Conservation (phyloP, 2,329 filamentous ascomycete genomes). For the Nannizziopsis barbatae region DNA sequence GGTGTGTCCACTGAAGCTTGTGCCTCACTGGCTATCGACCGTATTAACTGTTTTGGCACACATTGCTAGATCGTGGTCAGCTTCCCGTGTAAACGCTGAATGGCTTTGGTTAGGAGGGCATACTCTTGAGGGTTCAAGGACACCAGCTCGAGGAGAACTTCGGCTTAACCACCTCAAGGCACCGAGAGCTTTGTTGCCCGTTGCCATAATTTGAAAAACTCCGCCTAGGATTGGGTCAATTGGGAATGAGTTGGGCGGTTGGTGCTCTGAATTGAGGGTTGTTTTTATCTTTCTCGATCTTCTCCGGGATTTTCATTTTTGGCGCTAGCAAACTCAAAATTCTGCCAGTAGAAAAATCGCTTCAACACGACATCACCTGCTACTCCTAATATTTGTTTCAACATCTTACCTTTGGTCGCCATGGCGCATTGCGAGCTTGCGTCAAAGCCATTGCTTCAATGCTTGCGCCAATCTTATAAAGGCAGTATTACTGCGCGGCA, state of each 20-base stretch:
- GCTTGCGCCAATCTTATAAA: conserved; percentile 29
- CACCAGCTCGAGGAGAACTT: conserved; percentile 25
- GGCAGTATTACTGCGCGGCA: conserved; percentile 26
- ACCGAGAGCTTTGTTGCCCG: conserved; percentile 27
- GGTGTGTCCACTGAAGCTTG: conserved; percentile 22
- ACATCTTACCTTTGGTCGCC: conserved; percentile 16
- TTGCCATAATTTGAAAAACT: conserved; percentile 22
- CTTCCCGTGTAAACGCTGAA: neutral
- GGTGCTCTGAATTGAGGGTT: neutral
- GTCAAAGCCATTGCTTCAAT: conserved; percentile 35
- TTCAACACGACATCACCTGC: conserved; percentile 17
- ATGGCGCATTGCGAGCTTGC: conserved; percentile 36
- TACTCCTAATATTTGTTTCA: conserved; percentile 4
- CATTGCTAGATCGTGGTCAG: conserved; percentile 14
- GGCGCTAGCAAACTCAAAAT: conserved; percentile 17
- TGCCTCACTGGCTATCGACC: conserved; percentile 41
- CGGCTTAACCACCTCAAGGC: conserved; percentile 31
- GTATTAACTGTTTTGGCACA: conserved; percentile 11
- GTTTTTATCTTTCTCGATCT: conserved; percentile 2
- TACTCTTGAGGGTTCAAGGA: conserved; percentile 28
- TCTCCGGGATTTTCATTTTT: conserved; percentile 14
- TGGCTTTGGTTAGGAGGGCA: conserved; percentile 3
- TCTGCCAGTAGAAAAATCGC: conserved; percentile 11
- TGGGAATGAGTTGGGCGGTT: neutral
- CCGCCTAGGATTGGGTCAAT: neutral